Evolutionary conservation across 129 eudicot species (phyloP), one percentile per base, ranked within the genome.

Genomic region (Flaveria brownii): DNA sequence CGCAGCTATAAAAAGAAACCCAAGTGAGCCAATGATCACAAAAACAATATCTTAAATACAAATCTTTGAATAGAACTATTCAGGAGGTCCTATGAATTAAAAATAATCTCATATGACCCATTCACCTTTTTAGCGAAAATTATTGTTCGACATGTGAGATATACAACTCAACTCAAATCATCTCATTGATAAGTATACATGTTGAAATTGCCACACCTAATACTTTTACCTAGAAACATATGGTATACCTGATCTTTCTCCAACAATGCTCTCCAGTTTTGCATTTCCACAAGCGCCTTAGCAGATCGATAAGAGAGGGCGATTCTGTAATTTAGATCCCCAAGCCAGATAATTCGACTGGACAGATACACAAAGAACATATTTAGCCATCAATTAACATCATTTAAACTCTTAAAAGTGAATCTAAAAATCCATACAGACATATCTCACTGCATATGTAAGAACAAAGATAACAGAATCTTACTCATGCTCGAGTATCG

Each of bases 261-360:
- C 70, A 90, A 81, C 79, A 93, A 78, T 23, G 92, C 96, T 83
- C 98, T 88, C 98, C 98, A 93, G 78, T 90, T 93, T 78, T 93
- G 98, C 98, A 93, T 93, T 82, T 88, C 98, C 50, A 93, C 93
- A 57, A 88, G 96, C 7, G 98, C 98, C 81, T 86, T 90, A n/a
- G 90, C 96, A 15, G 98, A 87, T 61, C 96, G 96, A 70, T 90
- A 88, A 16, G 98, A 86, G 68, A 93, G 91, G 26, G 96, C 90
- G 61, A 93, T 82, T 74, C 98, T 87, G 77, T 93, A 93, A 77
- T 93, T 93, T 45, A 93, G 87, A 85, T 93, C 98, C 72, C 98
- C 98, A 23, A 93, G 96, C 98, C 98, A 93, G 49, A 93, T 88
- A 30, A 93, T 74, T 80, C 98, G 96, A 84, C 98, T 92, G 83